Evolutionary conservation across 768 basidiomycete genomes (phyloP), one percentile per base, ranked within the genome.

Genomic region (Polyporus arcularius): DNA sequence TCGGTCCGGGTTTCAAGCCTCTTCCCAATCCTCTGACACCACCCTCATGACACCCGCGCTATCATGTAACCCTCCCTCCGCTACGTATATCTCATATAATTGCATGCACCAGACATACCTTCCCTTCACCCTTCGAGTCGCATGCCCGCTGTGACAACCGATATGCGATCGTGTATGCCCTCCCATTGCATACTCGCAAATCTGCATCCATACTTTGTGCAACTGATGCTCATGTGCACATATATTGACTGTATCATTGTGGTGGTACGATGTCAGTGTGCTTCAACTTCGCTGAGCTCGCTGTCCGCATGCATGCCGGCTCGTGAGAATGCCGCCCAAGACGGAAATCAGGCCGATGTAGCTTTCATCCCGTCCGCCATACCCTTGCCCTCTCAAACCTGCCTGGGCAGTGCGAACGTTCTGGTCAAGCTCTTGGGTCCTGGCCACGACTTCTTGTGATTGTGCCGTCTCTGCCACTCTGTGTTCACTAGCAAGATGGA

Each of bases 1-100:
- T 43, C 32, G 32, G 57, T 32, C 58, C 67, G 0, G 54, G 59
- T n/a, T 48, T 63, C 62, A 58, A 57, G 15, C 61, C 51, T 43
- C 55, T 57, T 12, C 55, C 50, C 42, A 49, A 55, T 15, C 32
- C 35, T n/a, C 10, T 40, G 43, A 35, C 52, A 28, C 42, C 40
- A 30, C 49, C 35, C 35, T 35, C 55, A 39, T 62, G 48, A 58
- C 48, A 6, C 32, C 28, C 11, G 21, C 21, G 32, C 35, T 43
- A 58, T 38, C 14, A 51, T 40, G 21, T 31, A 15, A 15, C 30
- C 14, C 30, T 14, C 18, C 35, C 7, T 10, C 14, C 3, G 18
- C 28, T 47, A 4, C 47, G 21, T 41, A 39, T 15, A 35, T 16
- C 47, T 15, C 51, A 4, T 39, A 38, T 53, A 60, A 55, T 60